Conservation (phyloP, 768 basidiomycete genomes). For the Tulasnella sp. region DNA sequence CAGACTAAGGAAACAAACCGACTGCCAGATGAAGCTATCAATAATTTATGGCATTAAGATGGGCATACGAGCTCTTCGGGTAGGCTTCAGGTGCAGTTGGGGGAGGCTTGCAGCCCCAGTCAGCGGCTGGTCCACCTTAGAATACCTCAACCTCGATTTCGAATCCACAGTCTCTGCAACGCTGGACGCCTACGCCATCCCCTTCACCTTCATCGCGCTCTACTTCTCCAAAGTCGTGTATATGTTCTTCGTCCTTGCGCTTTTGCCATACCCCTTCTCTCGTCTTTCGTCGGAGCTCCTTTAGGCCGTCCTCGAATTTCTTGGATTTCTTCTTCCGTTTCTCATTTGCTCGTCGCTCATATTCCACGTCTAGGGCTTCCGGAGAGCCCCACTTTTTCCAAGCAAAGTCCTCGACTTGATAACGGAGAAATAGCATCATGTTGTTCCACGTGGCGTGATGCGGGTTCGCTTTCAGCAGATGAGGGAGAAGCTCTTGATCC, state of each 20-base stretch:
- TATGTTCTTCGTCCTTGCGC: conserved; percentile 81
- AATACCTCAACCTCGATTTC: conserved; percentile 84
- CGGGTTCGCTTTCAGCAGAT: conserved; percentile 89
- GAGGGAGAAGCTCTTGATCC: conserved; percentile 87
- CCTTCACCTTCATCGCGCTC: conserved; percentile 49
- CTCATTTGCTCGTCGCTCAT: conserved; percentile 66
- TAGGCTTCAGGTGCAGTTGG: not conserved
- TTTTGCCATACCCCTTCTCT: conserved; percentile 87
- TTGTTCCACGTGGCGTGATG: conserved; percentile 94
- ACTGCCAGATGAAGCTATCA: not conserved
- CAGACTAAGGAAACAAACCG: not conserved
- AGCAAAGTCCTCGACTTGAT: conserved; percentile 93
- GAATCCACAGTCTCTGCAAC: conserved; percentile 88
- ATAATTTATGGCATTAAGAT: not conserved
- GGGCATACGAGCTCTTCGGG: not conserved
- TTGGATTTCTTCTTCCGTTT: conserved; percentile 88
- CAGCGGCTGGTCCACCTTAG: conserved; percentile 36
- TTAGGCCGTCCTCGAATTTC: conserved; percentile 89
- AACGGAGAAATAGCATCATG: conserved; percentile 97
- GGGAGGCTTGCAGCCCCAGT: not conserved
- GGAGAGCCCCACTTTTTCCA: conserved; percentile 98
- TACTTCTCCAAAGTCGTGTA: conserved; percentile 66
- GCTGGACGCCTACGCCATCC: conserved; percentile 47
- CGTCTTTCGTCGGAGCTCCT: conserved; percentile 77
- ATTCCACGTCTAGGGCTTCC: conserved; percentile 86